These are phyloP conservation scores for Cicer arietinum DNA, from an alignment of 306 rosid species.

Conservation along the genomic window DNA sequence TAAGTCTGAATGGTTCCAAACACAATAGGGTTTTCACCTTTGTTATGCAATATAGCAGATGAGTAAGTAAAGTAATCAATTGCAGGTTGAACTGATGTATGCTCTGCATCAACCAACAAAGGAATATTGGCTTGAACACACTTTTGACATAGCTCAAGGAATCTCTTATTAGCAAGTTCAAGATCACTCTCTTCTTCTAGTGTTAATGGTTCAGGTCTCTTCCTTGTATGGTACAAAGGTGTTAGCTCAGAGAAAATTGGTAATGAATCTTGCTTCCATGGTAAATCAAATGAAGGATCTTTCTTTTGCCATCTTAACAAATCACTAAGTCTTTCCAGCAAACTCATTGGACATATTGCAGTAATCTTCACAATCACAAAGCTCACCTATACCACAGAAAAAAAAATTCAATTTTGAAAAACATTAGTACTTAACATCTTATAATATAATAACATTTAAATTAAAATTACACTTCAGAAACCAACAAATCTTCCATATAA, in stretches of 20 bases:
- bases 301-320: slow-evolving; percentile 86
- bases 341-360: slow-evolving; percentile 81
- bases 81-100: slow-evolving; percentile 82
- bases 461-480: slow-evolving; percentile 1
- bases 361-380: slow-evolving; percentile 73
- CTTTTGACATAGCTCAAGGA: slow-evolving; percentile 58
- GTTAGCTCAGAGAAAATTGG: slow-evolving; percentile 70
- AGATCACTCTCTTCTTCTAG: slow-evolving; percentile 74
- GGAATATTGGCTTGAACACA: slow-evolving; percentile 67
- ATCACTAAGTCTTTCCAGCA: slow-evolving; percentile 71
- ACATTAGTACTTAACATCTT: slow-evolving; percentile 31
- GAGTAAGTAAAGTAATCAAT: slow-evolving; percentile 88
- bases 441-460: not conserved
- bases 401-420: slow-evolving; percentile 15
- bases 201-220: slow-evolving; percentile 62
- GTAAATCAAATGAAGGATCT: slow-evolving; percentile 65
- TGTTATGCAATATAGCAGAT: slow-evolving; percentile 66
- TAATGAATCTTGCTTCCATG: slow-evolving; percentile 80
- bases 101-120: slow-evolving; percentile 79
- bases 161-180: slow-evolving; percentile 60
- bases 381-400: slow-evolving; percentile 60
- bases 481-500: not conserved
- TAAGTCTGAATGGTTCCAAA: slow-evolving; percentile 82
- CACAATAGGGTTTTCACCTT: slow-evolving; percentile 55
- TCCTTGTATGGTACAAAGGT: slow-evolving; percentile 75